Percentiles rank a stretch among this genome's conserved stretches.
These are phyloP conservation scores for Candida fluviatilis DNA, from an alignment of 805 yeast genomes.

Conservation along the genomic window DNA sequence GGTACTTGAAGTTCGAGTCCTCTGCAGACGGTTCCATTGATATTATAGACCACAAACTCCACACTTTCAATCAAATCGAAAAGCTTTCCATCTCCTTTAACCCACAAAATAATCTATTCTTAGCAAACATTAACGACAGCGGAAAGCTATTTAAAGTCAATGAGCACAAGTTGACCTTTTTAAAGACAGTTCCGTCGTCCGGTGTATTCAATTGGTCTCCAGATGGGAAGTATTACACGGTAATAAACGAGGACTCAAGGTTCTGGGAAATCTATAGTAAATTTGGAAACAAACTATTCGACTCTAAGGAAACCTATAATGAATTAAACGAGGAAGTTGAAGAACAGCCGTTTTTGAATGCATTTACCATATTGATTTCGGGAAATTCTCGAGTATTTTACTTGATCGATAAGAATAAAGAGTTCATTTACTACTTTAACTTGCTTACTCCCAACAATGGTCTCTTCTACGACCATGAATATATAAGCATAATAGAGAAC, in stretches of 20 bases:
- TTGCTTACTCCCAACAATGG: conserved; percentile 12
- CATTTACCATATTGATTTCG: conserved; percentile 20
- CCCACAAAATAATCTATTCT: conserved; percentile 18
- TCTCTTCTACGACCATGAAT: conserved; percentile 20
- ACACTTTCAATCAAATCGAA: neutral
- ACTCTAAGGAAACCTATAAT: conserved; percentile 18
- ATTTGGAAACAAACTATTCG: conserved; percentile 30
- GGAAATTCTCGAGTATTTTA: conserved; percentile 18
- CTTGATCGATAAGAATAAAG: conserved; percentile 11
- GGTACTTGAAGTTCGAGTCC: conserved; percentile 16
- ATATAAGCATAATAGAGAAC: conserved; percentile 19
- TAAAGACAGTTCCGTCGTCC: conserved; percentile 7
- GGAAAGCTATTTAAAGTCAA: conserved; percentile 10
- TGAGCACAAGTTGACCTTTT: conserved; percentile 6
- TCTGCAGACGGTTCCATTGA: conserved; percentile 7
- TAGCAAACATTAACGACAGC: conserved; percentile 10
- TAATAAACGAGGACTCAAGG: conserved; percentile 15
- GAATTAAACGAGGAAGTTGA: conserved; percentile 17
- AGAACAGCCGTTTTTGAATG: conserved; percentile 20
- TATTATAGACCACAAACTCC: conserved; percentile 14
- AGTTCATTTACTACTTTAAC: conserved; percentile 19
- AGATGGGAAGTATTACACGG: conserved; percentile 29
- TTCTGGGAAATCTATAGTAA: conserved; percentile 31
- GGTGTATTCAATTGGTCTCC: conserved; percentile 28
- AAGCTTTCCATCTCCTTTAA: conserved; percentile 14